phyloP scores from a whole-genome alignment of 306 rosid genomes.

The Parietaria judaica region DNA sequence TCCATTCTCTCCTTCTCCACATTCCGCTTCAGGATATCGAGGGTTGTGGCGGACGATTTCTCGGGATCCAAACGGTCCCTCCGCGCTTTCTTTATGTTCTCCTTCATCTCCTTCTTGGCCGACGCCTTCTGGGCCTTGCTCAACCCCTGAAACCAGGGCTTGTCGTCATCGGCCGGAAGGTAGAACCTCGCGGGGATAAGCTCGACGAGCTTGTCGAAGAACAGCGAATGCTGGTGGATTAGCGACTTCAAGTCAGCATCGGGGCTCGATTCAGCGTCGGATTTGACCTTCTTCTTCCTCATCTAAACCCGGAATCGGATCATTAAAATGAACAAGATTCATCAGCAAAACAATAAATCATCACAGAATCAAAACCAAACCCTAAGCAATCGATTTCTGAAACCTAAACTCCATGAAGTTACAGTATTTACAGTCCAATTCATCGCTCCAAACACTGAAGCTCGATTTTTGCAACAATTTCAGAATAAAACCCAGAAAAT shows the following conservation, averaged over 20 bases:
- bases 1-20: slow-evolving; percentile 35
- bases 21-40: slow-evolving; percentile 50
- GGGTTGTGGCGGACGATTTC: slow-evolving; percentile 53
- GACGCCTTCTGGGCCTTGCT: slow-evolving; percentile 47
- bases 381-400: too few species aligned
- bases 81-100: slow-evolving; percentile 64
- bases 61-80: slow-evolving; percentile 65
- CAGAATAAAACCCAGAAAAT: too few species aligned
- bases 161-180: slow-evolving; percentile 51
- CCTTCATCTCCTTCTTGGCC: slow-evolving; percentile 63
- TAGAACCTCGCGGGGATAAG: slow-evolving; percentile 82
- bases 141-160: slow-evolving; percentile 84
- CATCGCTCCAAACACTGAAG: too few species aligned
- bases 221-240: slow-evolving; percentile 48
- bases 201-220: slow-evolving; percentile 72
- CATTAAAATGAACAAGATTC: too few species aligned
- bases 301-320: slow-evolving; percentile 26
- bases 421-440: too few species aligned
- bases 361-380: not conserved
- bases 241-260: slow-evolving; percentile 33
- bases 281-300: slow-evolving; percentile 43
- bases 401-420: too few species aligned
- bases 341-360: not conserved
- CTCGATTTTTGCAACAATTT: too few species aligned
- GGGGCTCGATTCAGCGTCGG: slow-evolving; percentile 4